These are phyloP conservation scores for Pythium sp. DNA, from an alignment of 352 stramenopile species.

Conservation along the genomic window DNA sequence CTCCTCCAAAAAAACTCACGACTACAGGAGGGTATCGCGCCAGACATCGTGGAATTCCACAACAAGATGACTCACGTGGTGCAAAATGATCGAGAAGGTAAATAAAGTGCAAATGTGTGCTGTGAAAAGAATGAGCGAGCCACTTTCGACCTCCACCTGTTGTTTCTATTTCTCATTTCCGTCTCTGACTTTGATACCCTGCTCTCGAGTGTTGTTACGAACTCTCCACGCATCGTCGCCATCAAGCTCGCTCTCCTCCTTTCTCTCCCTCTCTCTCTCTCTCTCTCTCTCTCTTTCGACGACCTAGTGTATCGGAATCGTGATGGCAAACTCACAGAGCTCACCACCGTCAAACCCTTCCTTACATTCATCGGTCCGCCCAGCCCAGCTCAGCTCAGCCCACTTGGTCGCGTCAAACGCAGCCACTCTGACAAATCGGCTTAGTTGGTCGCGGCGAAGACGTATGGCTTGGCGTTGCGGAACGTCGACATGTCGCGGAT, in stretches of 20 bases:
- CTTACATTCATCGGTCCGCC: not conserved
- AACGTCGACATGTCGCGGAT: slow-evolving; percentile 94
- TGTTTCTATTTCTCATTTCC: slow-evolving; percentile 6
- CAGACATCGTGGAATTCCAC: too few species aligned
- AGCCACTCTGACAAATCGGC: not conserved
- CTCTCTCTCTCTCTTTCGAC: not conserved
- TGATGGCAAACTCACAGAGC: not conserved
- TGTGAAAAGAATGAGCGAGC: not conserved
- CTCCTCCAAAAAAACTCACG: too few species aligned
- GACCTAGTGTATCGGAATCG: not conserved
- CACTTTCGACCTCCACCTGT: not conserved
- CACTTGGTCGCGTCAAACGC: not conserved
- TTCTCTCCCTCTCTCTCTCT: not conserved
- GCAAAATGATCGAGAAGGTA: too few species aligned
- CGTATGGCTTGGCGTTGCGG: slow-evolving; percentile 91
- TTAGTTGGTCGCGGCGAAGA: slow-evolving; percentile 77
- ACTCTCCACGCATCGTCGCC: not conserved
- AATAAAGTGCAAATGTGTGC: too few species aligned
- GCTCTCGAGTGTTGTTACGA: slow-evolving; percentile 3
- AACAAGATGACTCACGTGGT: too few species aligned
- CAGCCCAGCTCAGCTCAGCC: not conserved
- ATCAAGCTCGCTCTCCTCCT: not conserved
- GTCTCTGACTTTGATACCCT: not conserved
- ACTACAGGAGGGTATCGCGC: too few species aligned
- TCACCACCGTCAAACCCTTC: not conserved